Evolutionary conservation across 441 rosid species (phyloP), one percentile per base, ranked within the genome.

Genomic region (Flueggea neowawraea): DNA sequence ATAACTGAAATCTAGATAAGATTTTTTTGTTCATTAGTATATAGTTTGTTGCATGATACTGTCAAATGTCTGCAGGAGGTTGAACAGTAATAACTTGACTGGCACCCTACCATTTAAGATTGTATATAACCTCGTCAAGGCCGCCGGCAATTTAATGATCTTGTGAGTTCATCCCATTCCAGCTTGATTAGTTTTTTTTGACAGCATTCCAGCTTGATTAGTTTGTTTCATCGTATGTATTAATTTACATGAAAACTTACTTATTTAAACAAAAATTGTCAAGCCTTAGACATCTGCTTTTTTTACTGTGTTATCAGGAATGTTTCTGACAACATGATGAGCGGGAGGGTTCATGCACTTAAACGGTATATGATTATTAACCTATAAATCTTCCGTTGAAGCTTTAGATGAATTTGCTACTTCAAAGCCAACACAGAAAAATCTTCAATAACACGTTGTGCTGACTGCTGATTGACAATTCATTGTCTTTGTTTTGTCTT

Each of bases 21-120:
- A 15, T 10, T 31, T 55, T 55, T 55, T 15, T 10, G 10, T 32
- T 22, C 12, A 16, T 6, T 16, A 10, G 22, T 5, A 10, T 16
- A 10, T 48, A 15, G 31, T 50, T 14, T 50, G 55, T 4, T 13
- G 14, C 6, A 15, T 51, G 15, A 32, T 28, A 3, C 0, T 28
- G 28, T 47, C n/a, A 11, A 54, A 12, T 12, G 12, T 31, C 16
- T 65, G 60, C 78, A 80, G 84, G 80, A 73, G 73, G 51, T 54
- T 80, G 70, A 69, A 73, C 54, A 72, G 75, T 52, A 80, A 82
- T 66, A 61, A 72, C 14, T 55, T 82, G 31, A 78, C 10, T 6
- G 82, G 84, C 48, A 36, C 32, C n/a, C 52, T 82, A 45, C 87
- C 84, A 15, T 12, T 2, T 36, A 36, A 36, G 5, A 36, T 12